Conservation (phyloP, 495 filamentous ascomycete genomes). For the Neurospora sp. region DNA sequence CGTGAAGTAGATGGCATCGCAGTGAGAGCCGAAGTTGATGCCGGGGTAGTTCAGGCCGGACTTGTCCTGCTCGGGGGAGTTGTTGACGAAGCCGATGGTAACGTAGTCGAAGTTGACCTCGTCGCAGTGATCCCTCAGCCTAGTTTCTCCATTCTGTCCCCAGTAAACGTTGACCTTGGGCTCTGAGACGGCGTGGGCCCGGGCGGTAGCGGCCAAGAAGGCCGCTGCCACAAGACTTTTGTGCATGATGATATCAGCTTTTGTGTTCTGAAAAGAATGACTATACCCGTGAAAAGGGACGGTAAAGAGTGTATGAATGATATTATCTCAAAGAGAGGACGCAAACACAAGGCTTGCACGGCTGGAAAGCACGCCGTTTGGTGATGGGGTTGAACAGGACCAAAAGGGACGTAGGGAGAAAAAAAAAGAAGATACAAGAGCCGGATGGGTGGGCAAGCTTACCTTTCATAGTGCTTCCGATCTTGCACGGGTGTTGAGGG, state of each 20-base stretch:
- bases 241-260: not conserved
- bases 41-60: constrained; percentile 26
- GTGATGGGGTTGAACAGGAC: constrained; percentile 21
- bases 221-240: constrained; percentile 25
- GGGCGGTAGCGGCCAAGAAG: constrained; percentile 20
- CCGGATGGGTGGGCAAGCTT: constrained; percentile 3
- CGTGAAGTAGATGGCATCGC: constrained; percentile 20
- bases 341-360: constrained; percentile 36
- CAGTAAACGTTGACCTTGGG: constrained; percentile 25
- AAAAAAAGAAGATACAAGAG: constrained; percentile 2
- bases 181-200: constrained; percentile 2
- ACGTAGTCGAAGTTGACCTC: constrained; percentile 27
- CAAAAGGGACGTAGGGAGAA: constrained; percentile 9
- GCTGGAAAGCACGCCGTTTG: constrained; percentile 27
- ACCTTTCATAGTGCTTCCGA: constrained; percentile 11
- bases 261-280: constrained; percentile 3
- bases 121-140: constrained; percentile 23
- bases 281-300: constrained; percentile 14
- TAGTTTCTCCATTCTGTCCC: constrained; percentile 23
- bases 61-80: constrained; percentile 26
- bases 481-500: not conserved
- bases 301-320: constrained; percentile 23
- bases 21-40: constrained; percentile 33
- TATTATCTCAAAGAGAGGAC: constrained; percentile 33
- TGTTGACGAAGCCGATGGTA: constrained; percentile 34